Conservation (phyloP, 768 basidiomycete genomes). For the Russula sp. region DNA sequence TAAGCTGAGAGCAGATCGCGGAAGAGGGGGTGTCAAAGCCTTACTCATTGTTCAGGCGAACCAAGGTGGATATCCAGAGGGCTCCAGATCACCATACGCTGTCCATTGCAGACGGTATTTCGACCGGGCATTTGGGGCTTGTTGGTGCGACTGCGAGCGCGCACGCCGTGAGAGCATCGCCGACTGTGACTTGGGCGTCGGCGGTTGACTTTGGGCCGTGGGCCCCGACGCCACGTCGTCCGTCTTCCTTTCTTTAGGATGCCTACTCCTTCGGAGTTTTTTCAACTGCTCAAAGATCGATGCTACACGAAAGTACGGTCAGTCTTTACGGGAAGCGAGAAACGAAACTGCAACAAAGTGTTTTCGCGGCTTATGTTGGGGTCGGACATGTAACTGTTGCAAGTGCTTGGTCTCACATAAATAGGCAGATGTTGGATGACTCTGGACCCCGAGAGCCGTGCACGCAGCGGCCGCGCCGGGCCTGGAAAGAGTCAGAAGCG, state of each 20-base stretch:
- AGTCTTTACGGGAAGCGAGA: not conserved
- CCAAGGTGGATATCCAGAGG: constrained; percentile 13
- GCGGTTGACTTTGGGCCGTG: not conserved
- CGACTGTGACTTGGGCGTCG: not conserved
- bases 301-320: not conserved
- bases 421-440: not conserved
- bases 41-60: not conserved
- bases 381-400: not conserved
- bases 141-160: not conserved
- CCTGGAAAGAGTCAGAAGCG: not conserved
- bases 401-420: not conserved
- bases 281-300: not conserved
- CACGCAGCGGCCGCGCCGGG: not conserved
- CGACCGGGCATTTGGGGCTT: not conserved
- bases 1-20: not conserved
- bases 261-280: not conserved
- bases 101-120: constrained; percentile 2
- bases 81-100: constrained; percentile 9
- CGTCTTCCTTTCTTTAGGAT: not conserved
- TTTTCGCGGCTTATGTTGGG: not conserved
- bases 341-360: too few relatives aligned
- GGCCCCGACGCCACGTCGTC: not conserved
- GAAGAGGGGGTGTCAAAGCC: not conserved
- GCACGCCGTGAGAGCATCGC: not conserved
- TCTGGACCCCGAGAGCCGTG: not conserved